A percentile compares a stretch with the other conserved stretches of the same genome.
Conservation (phyloP, 352 stramenopile genomes). For the Thalassiosira hispida region DNA sequence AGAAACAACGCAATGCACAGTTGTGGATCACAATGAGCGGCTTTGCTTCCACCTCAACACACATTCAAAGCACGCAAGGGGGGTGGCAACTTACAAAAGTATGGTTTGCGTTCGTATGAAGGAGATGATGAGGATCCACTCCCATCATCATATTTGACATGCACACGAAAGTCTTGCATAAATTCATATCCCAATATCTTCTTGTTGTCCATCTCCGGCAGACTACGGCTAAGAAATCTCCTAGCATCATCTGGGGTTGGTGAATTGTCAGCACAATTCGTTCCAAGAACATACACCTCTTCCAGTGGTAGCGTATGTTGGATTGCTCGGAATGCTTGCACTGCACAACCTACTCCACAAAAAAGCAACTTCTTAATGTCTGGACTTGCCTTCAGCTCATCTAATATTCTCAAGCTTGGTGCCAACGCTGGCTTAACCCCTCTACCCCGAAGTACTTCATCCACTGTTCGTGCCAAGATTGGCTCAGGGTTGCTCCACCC, state of each 20-base stretch:
- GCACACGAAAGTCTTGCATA: slow-evolving; percentile 84
- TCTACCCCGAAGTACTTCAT: slow-evolving; percentile 68
- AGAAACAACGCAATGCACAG: not conserved
- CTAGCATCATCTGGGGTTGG: slow-evolving; percentile 70
- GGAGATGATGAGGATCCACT: slow-evolving; percentile 2
- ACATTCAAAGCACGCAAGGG: too few species aligned
- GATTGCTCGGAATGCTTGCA: slow-evolving; percentile 81
- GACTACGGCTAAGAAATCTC: slow-evolving; percentile 66
- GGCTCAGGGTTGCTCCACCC: slow-evolving; percentile 66
- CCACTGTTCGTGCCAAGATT: slow-evolving; percentile 68
- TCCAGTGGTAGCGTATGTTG: slow-evolving; percentile 68
- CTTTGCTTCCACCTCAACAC: too few species aligned
- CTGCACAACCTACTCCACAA: slow-evolving; percentile 81
- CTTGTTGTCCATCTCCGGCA: slow-evolving; percentile 45
- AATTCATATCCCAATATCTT: slow-evolving; percentile 80
- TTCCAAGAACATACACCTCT: slow-evolving; percentile 80
- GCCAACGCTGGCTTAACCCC: slow-evolving; percentile 80
- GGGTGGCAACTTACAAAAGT: slow-evolving; percentile 64
- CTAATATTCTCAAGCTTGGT: slow-evolving; percentile 74
- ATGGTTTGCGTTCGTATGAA: slow-evolving; percentile 71
- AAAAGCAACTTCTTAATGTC: slow-evolving; percentile 77
- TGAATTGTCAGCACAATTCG: slow-evolving; percentile 82
- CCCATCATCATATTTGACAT: slow-evolving; percentile 73
- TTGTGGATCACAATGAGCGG: too few species aligned
- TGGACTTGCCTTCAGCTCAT: slow-evolving; percentile 68